A percentile compares a stretch with the other conserved stretches of the same genome.
These are phyloP conservation scores for Fusarium ramigenum DNA, from an alignment of 2,329 filamentous ascomycete species.

Conservation along the genomic window DNA sequence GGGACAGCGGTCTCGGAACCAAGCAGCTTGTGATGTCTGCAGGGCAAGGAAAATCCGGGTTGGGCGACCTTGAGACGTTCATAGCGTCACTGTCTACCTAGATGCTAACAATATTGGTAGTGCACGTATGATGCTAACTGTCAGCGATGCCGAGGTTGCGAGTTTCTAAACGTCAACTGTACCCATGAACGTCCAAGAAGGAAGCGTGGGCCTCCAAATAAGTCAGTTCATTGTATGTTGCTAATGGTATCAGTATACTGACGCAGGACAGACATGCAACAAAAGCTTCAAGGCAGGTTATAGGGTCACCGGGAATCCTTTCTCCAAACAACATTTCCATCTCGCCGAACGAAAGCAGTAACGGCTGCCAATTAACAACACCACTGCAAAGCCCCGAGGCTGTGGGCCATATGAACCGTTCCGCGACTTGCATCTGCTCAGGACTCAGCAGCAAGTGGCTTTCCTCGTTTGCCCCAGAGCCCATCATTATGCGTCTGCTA, in stretches of 20 bases:
- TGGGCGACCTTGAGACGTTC: neutral
- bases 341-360: neutral
- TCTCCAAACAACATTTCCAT: neutral
- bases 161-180: constrained; percentile 29
- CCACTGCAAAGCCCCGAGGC: constrained; percentile 9
- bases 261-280: constrained; percentile 16
- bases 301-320: neutral
- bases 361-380: neutral
- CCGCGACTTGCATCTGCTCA: neutral
- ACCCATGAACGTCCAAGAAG: constrained; percentile 33
- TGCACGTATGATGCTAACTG: constrained; percentile 23
- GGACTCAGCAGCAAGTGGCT: constrained; percentile 19
- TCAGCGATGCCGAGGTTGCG: constrained; percentile 29
- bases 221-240: neutral
- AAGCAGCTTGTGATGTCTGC: constrained; percentile 39
- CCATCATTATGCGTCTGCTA: constrained; percentile 35
- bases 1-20: constrained; percentile 22
- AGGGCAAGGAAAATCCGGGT: constrained; percentile 40
- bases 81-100: neutral
- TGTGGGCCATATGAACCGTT: neutral
- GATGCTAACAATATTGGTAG: constrained; percentile 2
- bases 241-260: neutral
- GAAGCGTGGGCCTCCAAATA: constrained; percentile 40
- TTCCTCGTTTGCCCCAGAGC: constrained; percentile 25
- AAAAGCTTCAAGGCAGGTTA: neutral